Percentiles rank a stretch among this genome's conserved stretches.
Conservation (phyloP, 1,139 yeast genomes). For the Candida tunisiensis region DNA sequence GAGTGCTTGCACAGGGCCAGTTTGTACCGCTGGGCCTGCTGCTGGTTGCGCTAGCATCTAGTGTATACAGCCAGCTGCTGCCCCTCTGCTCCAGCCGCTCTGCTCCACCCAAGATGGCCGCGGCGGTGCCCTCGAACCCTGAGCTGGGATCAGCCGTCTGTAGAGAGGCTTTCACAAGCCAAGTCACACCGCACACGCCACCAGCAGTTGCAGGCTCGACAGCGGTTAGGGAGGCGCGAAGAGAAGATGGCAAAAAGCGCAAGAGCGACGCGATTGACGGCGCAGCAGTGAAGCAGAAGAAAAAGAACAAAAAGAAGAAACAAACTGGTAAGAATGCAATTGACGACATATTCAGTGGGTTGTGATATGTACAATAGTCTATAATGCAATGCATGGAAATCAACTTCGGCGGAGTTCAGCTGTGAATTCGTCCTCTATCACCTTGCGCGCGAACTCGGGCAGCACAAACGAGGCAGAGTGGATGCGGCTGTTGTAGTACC, state of each 20-base stretch:
- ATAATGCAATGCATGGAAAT: no score
- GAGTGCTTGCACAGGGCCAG: conserved; percentile 61
- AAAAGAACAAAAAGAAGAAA: conserved; percentile 8
- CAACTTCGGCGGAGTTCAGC: no score
- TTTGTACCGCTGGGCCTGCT: conserved; percentile 61
- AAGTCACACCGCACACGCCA: background rate
- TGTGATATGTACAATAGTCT: no score
- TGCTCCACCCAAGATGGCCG: conserved; percentile 9
- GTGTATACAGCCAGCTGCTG: conserved; percentile 21
- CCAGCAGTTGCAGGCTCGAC: background rate
- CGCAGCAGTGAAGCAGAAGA: conserved; percentile 3
- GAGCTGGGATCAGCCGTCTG: conserved; percentile 1
- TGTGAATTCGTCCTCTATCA: conserved; percentile 2
- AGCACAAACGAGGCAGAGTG: conserved; percentile 78
- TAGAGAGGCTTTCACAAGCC: background rate
- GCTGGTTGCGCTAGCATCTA: conserved; percentile 39
- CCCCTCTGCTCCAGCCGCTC: no score
- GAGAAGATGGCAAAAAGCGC: background rate
- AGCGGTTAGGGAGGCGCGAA: background rate
- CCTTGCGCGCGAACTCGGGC: conserved; percentile 57
- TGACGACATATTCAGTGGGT: conserved; percentile 19
- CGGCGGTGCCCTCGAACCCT: conserved; percentile 1
- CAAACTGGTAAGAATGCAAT: conserved; percentile 12
- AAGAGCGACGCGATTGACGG: conserved; percentile 2
- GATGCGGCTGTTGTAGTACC: conserved; percentile 62